Base-by-base conservation (phyloP, 2,329 filamentous ascomycete species). In the Colletotrichum graminicola region DNA sequence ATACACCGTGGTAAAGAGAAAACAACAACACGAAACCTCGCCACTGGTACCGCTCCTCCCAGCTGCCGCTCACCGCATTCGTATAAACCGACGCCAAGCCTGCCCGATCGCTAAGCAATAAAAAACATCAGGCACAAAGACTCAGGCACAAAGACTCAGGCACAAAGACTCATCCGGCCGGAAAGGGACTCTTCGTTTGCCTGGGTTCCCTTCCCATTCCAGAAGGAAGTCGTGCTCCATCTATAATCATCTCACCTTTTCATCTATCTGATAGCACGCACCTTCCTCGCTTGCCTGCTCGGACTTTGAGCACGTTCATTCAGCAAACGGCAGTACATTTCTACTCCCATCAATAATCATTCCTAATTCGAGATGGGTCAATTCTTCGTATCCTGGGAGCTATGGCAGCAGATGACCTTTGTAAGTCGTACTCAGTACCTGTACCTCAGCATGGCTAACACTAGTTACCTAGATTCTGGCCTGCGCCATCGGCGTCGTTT, bases 371-470 rank as follows among this genome's bases (percentile, higher is more conserved):
- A 74, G 60, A 82, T 80, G 77, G 77, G 74, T 62, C 79, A 77
- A 49, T 93, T 94, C 80, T 94, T 93, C 81, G 77, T 84, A 52
- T 85, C 83, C 61, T 97, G 94, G 94, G 84, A 88, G 75, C 83
- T 96, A 76, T 97, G 94, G 94, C 90, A 96, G 85, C 91, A 97
- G 84, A 91, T 97, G 90, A 93, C 91, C 64, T 94, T 97, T 84
- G 94, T 97, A 84, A 86, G 93, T 86, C 39, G 8, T 14, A 21
- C 39, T 41, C 12, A 39, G 3, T 7, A 16, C 61, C 79, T 62
- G 21, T 32, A 39, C 12, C 3, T 39, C 14, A 16, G n/a, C 26
- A 16, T 39, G 39, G 11, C 16, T n/a, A 21, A 21, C 43, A 21
- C 6, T 2, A 21, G 26, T 32, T 11, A 66, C 32, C 14, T 74